Conservation (phyloP, 208 protist species). For the Trypanosoma vivax region DNA sequence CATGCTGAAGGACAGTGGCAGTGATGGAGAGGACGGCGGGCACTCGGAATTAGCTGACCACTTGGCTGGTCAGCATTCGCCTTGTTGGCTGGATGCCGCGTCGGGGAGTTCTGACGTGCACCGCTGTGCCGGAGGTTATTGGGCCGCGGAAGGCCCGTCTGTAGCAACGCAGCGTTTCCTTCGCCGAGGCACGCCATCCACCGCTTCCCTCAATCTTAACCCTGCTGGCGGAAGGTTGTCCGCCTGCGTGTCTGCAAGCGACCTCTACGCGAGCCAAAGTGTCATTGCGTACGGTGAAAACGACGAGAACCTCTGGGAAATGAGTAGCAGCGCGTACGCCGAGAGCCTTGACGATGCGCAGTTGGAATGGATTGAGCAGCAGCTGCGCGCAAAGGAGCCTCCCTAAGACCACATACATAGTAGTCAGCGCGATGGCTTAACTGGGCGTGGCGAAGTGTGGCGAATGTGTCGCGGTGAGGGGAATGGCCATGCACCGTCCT, state of each 20-base stretch:
- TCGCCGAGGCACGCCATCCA: conserved; percentile 21
- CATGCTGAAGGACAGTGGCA: conserved; percentile 35
- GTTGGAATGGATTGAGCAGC: conserved; percentile 72
- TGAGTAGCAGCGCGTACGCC: conserved; percentile 75
- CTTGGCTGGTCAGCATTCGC: background rate
- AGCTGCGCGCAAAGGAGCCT: conserved; percentile 55
- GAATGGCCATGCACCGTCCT: no score
- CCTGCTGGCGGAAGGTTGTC: conserved; percentile 6
- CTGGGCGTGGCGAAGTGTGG: no score
- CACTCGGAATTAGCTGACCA: conserved; percentile 8
- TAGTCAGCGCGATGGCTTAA: no score
- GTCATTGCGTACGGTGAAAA: conserved; percentile 9
- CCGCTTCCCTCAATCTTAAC: conserved; percentile 2
- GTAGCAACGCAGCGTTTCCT: conserved; percentile 6
- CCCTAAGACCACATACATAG: no score
- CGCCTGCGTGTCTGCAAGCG: background rate
- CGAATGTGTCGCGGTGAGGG: no score
- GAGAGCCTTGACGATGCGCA: conserved; percentile 74
- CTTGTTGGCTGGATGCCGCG: background rate
- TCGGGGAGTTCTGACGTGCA: background rate
- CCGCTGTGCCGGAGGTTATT: conserved; percentile 10
- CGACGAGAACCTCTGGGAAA: conserved; percentile 52
- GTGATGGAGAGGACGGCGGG: conserved; percentile 28
- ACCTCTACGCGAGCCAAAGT: conserved; percentile 2
- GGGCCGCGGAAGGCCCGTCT: conserved; percentile 16